These are phyloP conservation scores for Aurinia saxatilis DNA, from an alignment of 345 rosid genomes.

Conservation along the genomic window DNA sequence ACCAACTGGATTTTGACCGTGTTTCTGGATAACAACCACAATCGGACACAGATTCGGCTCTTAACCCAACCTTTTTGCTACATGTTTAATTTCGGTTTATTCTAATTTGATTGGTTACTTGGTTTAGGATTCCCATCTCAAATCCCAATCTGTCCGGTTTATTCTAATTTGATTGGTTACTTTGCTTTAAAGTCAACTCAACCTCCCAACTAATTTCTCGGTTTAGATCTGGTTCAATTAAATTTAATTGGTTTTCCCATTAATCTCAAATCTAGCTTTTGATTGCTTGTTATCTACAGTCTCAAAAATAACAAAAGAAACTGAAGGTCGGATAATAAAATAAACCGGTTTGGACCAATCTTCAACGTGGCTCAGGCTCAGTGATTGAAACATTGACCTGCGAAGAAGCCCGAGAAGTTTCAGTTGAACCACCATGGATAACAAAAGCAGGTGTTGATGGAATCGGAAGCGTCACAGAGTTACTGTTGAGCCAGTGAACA, in stretches of 20 bases:
- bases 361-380: conserved; percentile 11
- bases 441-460: conserved; percentile 37
- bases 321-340: not conserved
- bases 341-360: not conserved
- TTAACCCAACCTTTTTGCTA: not conserved
- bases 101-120: too few species aligned
- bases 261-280: not conserved
- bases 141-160: too few species aligned
- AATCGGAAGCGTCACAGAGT: conserved; percentile 28
- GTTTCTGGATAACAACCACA: conserved; percentile 17
- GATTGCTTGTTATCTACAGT: not conserved
- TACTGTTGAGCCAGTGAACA: conserved; percentile 33
- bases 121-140: too few species aligned
- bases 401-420: conserved; percentile 13
- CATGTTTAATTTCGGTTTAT: too few species aligned
- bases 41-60: conserved; percentile 2
- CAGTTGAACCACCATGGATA: not conserved
- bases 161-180: too few species aligned
- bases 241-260: too few species aligned
- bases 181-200: too few species aligned
- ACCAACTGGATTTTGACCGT: conserved; percentile 9
- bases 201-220: too few species aligned
- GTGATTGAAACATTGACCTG: not conserved
- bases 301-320: not conserved
- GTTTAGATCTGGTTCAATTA: not conserved